Percentiles rank a stretch among this genome's conserved stretches.
These are phyloP conservation scores for Leonotis leonurus DNA, from an alignment of 257 asterid genomes.

Conservation along the genomic window DNA sequence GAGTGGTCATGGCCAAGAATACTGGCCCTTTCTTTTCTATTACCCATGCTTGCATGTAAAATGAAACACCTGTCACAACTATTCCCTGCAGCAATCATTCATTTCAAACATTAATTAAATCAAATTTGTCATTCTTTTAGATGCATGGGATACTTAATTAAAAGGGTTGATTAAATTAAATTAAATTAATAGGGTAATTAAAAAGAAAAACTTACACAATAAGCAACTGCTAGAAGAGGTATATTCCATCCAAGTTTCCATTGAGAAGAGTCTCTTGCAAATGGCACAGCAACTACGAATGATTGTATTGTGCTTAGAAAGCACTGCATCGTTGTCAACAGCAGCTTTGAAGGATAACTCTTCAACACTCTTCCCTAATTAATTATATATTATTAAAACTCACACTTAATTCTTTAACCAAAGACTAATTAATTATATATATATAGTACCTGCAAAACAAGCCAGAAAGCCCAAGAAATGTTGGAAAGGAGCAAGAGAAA, in stretches of 20 bases:
- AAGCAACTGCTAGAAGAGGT: constrained; percentile 48
- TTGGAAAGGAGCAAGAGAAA: constrained; percentile 59
- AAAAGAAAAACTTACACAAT: no score
- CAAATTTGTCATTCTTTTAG: no score
- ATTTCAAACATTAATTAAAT: no score
- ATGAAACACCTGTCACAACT: constrained; percentile 63
- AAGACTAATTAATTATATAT: no score
- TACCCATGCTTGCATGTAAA: constrained; percentile 74
- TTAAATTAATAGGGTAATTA: no score
- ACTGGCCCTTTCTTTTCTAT: constrained; percentile 81
- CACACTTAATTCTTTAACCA: no score
- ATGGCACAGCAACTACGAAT: constrained; percentile 45
- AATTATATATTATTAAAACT: no score
- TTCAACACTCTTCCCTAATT: constrained; percentile 49
- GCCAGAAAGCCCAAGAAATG: constrained; percentile 62
- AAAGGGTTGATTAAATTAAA: no score
- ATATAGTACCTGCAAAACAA: constrained; percentile 51
- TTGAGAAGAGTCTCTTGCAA: constrained; percentile 49
- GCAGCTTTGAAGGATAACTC: constrained; percentile 58
- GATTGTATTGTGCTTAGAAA: constrained; percentile 55
- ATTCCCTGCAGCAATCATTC: constrained; percentile 36
- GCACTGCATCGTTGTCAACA: constrained; percentile 61
- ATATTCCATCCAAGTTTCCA: constrained; percentile 78
- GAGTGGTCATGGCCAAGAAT: constrained; percentile 60
- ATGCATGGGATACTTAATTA: neutral